Percentiles rank a stretch among this genome's conserved stretches.
Conservation (phyloP, 345 rosid species). For the Gossypium australe region DNA sequence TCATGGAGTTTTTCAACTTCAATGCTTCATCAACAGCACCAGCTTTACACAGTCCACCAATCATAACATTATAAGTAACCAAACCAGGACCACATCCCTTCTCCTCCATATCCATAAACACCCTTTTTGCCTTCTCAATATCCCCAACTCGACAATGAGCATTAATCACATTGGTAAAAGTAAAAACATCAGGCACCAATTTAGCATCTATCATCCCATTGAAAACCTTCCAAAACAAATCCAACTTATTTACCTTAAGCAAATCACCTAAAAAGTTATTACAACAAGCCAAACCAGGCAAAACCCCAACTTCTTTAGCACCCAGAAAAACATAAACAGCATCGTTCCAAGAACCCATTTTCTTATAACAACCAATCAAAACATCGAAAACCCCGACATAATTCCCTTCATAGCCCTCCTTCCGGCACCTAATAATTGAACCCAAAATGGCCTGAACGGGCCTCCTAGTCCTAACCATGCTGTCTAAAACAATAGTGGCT, state of each 20-base stretch:
- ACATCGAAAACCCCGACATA: conserved; percentile 34
- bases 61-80: conserved; percentile 47
- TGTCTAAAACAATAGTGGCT: conserved; percentile 36
- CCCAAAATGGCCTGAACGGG: conserved; percentile 41
- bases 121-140: conserved; percentile 33
- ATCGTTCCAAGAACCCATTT: conserved; percentile 39
- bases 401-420: conserved; percentile 29
- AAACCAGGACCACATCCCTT: conserved; percentile 38
- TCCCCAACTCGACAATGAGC: conserved; percentile 58
- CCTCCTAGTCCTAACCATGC: conserved; percentile 40
- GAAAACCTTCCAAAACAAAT: conserved; percentile 60
- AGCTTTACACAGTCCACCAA: conserved; percentile 48
- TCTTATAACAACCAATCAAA: conserved; percentile 51
- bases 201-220: conserved; percentile 45
- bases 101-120: conserved; percentile 47
- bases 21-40: conserved; percentile 56
- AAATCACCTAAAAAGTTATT: conserved; percentile 56
- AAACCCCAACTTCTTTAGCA: conserved; percentile 25
- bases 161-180: conserved; percentile 45
- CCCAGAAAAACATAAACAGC: conserved; percentile 33
- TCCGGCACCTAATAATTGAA: conserved; percentile 38
- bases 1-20: conserved; percentile 41
- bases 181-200: conserved; percentile 40
- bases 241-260: conserved; percentile 41
- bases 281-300: conserved; percentile 42